Percentiles rank a stretch among this genome's conserved stretches.
phyloP scores from a whole-genome alignment of 306 rosid genomes.

The Quillaja saponaria region DNA sequence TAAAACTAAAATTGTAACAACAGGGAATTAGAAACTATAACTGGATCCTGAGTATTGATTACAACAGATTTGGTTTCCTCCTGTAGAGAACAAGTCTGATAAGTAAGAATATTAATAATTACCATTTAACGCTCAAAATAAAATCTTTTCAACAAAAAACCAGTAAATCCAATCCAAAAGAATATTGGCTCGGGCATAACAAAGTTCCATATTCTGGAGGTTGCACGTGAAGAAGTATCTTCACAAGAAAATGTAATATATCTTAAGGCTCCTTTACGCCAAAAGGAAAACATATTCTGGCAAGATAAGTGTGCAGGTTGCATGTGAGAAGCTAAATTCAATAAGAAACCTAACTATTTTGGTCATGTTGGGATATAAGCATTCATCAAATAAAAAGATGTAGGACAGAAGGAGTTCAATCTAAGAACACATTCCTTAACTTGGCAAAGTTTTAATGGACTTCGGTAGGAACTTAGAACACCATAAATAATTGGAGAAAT shows the following conservation, averaged over 20 bases:
- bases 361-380: conserved; percentile 5
- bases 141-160: conserved; percentile 4
- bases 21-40: not conserved
- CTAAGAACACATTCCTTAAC: not conserved
- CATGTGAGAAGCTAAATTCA: not conserved
- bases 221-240: conserved; percentile 27
- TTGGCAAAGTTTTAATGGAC: not conserved
- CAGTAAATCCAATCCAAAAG: conserved; percentile 1
- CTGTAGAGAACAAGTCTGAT: not conserved
- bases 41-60: not conserved
- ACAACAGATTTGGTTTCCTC: not conserved
- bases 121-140: no score
- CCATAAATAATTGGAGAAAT: not conserved
- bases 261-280: no score
- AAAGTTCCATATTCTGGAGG: not conserved
- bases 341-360: conserved; percentile 22
- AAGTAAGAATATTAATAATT: not conserved
- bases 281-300: no score
- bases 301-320: no score
- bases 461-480: not conserved
- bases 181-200: not conserved
- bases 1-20: conserved; percentile 17
- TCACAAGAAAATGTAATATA: no score
- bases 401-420: not conserved
- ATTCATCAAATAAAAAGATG: not conserved